phyloP scores from a whole-genome alignment of 192 early-diverging fungal genomes.

The Globomyces pollinis-pini region DNA sequence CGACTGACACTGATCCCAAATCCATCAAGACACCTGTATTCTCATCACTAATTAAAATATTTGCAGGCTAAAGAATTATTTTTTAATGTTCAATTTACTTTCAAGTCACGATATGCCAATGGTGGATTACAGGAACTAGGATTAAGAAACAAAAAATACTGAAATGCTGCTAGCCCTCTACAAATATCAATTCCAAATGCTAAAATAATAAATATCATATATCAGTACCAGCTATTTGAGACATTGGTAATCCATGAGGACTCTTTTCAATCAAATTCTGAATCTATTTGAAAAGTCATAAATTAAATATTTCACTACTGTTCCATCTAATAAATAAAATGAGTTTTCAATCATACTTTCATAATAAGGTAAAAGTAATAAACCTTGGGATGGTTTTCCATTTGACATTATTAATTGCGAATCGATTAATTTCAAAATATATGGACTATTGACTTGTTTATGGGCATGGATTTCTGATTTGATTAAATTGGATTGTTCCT shows the following conservation, averaged over 20 bases:
- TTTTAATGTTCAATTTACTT: constrained; percentile 11
- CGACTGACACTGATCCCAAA: constrained; percentile 40
- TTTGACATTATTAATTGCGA: constrained; percentile 15
- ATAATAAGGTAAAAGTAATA: constrained; percentile 38
- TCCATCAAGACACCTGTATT: constrained; percentile 35
- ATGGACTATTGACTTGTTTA: constrained; percentile 20
- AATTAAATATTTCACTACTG: background rate
- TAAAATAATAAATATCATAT: too few relatives aligned
- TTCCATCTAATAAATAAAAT: too few relatives aligned
- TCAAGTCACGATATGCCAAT: constrained; percentile 41
- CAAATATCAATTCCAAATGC: constrained; percentile 33
- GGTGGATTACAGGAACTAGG: constrained; percentile 32
- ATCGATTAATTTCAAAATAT: constrained; percentile 34
- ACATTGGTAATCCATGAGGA: constrained; percentile 17
- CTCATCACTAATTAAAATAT: constrained; percentile 30
- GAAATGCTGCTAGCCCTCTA: constrained; percentile 38
- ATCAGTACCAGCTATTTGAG: constrained; percentile 24
- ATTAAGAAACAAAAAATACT: constrained; percentile 27
- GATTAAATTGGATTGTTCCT: constrained; percentile 41
- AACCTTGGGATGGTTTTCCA: constrained; percentile 21
- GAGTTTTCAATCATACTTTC: constrained; percentile 30
- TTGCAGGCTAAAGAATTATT: too few relatives aligned
- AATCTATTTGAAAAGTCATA: background rate
- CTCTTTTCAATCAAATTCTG: constrained; percentile 43
- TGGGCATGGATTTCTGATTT: constrained; percentile 31